Evolutionary conservation across 805 yeast genomes (phyloP), one percentile per base, ranked within the genome.

Genomic region (Candida multigemmis): DNA sequence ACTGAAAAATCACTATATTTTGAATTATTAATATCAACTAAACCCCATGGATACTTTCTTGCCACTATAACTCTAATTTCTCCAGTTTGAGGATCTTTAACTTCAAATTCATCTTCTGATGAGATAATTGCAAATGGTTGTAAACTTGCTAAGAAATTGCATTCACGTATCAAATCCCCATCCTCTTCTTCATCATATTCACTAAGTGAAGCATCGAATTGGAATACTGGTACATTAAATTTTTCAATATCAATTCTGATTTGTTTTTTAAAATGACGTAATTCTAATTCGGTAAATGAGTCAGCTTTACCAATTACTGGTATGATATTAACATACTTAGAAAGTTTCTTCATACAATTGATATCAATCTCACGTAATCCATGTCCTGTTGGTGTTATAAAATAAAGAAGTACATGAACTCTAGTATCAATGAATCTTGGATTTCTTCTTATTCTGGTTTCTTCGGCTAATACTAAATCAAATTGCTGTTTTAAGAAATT

Each of bases 261-360:
- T 35, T 68, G 74, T 39, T 66, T 56, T 48, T 78, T 80, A 53
- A 80, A 81, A 20, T 50, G 54, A 23, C 44, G 42, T 40, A 81
- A 59, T 50, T 87, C 96, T 2, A 66, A 48, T 13, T 64, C 65
- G 0, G 94, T 83, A 39, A 84, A 61, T 2, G 84, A 65, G 49
- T 87, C 96, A 3, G 94, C 76, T 43, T 82, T 79, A 19, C 82
- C 71, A 32, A 87, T 71, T 14, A 86, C 75, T 2, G 96, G 95
- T 23, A 87, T 72, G 14, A 89, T 67, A 54, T 87, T 87, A 12
- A 82, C 94, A 37, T 76, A 72, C 14, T 71, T 64, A 10, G 87
- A 71, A 27, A 87, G 62, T 24, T 67, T 61, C 39, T 64, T 71
- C 78, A 87, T 81, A 28, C 82, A 64, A 36, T 67, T 69, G 19